Evolutionary conservation across 352 stramenopile genomes (phyloP).

Genomic region (Pythium periplocum): DNA sequence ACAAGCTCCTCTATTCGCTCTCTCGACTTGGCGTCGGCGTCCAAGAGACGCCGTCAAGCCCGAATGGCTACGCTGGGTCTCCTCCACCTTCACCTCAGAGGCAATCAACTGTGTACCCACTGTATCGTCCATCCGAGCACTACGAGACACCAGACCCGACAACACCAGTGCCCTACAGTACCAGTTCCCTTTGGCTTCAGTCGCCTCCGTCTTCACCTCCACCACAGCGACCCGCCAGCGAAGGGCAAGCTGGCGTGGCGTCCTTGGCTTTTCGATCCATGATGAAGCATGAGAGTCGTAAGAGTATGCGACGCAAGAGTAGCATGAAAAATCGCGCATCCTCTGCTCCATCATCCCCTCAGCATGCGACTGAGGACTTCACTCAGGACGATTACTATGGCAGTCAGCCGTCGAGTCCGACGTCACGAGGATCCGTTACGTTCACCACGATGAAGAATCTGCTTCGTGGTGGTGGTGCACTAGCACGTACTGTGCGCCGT

Average conservation of each 20-base stretch:
- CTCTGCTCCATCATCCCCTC: neutral
- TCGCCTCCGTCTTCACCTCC: neutral
- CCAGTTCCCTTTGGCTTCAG: conserved; percentile 12
- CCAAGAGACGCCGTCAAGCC: conserved; percentile 1
- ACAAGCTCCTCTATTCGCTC: conserved; percentile 64
- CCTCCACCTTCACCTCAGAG: neutral
- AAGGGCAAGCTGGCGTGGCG: conserved; percentile 1
- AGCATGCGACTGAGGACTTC: too few relatives aligned
- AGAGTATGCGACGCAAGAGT: conserved; percentile 7
- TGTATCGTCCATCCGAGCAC: too few relatives aligned
- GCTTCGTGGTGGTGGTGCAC: conserved; percentile 39
- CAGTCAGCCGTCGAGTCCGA: conserved; percentile 11
- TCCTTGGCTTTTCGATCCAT: conserved; percentile 12
- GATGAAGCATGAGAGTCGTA: conserved; percentile 7
- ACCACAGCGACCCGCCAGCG: too few relatives aligned
- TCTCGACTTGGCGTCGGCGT: conserved; percentile 36
- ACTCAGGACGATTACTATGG: neutral
- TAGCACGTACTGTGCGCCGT: conserved; percentile 33
- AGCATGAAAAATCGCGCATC: neutral
- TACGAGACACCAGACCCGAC: conserved; percentile 4
- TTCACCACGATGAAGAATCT: conserved; percentile 59
- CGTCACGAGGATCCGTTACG: conserved; percentile 42
- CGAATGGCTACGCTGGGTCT: conserved; percentile 7
- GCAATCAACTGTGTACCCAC: neutral
- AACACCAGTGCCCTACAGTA: conserved; percentile 2